phyloP scores from a whole-genome alignment of 257 asterid genomes.

The Solanum chmielewskii region DNA sequence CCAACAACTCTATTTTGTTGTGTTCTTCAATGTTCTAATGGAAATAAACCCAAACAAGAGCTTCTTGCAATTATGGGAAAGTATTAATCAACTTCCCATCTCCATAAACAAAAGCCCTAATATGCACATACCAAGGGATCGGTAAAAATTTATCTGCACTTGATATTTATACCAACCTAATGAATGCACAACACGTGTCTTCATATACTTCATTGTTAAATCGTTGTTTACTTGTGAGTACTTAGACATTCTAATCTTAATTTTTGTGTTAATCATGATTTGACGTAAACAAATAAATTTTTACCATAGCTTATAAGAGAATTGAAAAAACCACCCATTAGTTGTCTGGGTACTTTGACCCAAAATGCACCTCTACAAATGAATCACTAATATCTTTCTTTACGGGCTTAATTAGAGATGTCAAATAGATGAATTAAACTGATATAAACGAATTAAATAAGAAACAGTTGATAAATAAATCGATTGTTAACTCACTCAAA shows the following conservation, averaged over 20 bases:
- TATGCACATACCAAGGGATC: too few relatives aligned
- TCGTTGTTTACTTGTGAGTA: not conserved
- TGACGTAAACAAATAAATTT: not conserved
- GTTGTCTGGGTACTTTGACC: not conserved
- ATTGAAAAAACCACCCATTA: not conserved
- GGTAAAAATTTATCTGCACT: not conserved
- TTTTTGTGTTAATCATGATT: not conserved
- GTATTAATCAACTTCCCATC: not conserved
- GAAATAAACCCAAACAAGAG: constrained; percentile 61
- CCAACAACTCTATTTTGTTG: constrained; percentile 78
- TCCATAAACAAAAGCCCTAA: too few relatives aligned
- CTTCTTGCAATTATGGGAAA: not conserved
- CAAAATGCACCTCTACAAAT: not conserved
- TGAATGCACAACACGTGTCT: not conserved
- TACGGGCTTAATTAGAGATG: constrained; percentile 17
- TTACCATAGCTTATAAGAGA: too few relatives aligned
- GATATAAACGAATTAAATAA: too few relatives aligned
- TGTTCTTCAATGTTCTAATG: constrained; percentile 57
- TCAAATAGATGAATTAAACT: not conserved
- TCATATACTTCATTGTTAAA: not conserved
- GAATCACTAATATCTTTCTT: too few relatives aligned
- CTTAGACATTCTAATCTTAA: not conserved
- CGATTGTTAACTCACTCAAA: not conserved
- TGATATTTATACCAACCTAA: not conserved
- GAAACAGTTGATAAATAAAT: too few relatives aligned